These are phyloP conservation scores for Candida glaebosa DNA, from an alignment of 805 yeast species.

Conservation along the genomic window DNA sequence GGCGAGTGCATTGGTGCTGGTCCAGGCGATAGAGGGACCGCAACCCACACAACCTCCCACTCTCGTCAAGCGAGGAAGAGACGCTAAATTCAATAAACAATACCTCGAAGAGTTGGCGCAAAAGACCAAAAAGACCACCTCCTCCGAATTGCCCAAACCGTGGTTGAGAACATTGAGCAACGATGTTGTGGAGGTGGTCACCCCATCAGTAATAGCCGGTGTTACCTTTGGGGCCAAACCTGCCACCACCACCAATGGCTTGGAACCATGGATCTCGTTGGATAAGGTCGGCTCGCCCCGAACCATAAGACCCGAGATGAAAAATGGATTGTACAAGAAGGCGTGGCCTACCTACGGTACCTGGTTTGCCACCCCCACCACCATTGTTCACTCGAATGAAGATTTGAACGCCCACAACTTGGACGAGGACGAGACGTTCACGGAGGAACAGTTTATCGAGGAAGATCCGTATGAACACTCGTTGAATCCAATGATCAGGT, in stretches of 20 bases:
- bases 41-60: conserved; percentile 11
- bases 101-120: conserved; percentile 24
- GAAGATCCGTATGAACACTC: conserved; percentile 74
- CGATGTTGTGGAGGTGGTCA: conserved; percentile 52
- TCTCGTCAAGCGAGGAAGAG: conserved; percentile 23
- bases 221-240: conserved; percentile 67
- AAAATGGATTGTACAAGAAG: conserved; percentile 66
- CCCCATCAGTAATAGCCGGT: conserved; percentile 62
- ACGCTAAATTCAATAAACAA: conserved; percentile 26
- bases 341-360: conserved; percentile 72
- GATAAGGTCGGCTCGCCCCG: conserved; percentile 76
- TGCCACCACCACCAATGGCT: conserved; percentile 63
- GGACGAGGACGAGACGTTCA: conserved; percentile 55
- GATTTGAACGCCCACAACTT: conserved; percentile 71
- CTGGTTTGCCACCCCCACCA: conserved; percentile 69
- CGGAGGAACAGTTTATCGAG: conserved; percentile 51
- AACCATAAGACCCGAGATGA: conserved; percentile 71
- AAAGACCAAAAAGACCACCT: conserved; percentile 10
- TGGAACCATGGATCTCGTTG: conserved; percentile 79
- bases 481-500: conserved; percentile 76
- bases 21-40: not conserved
- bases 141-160: conserved; percentile 39
- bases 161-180: conserved; percentile 74
- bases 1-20: not conserved
- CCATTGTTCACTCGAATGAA: conserved; percentile 53